Evolutionary conservation across 306 rosid genomes (phyloP).

Genomic region (Rosa multiflora): DNA sequence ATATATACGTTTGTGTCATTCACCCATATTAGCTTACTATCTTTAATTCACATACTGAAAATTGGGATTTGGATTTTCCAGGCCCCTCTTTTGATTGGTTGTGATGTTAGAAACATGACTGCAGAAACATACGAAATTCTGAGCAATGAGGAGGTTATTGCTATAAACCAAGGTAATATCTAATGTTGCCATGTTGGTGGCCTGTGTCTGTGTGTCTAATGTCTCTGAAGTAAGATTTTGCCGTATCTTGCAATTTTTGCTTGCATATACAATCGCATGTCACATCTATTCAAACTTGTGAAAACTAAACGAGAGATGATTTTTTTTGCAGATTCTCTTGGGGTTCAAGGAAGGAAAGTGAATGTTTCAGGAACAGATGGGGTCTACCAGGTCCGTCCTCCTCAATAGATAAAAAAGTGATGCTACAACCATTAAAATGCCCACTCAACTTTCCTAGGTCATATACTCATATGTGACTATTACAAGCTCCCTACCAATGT

Average conservation of each 20-base stretch:
- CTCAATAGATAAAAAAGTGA: constrained; percentile 8
- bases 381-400: constrained; percentile 62
- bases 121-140: constrained; percentile 65
- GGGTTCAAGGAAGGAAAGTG: constrained; percentile 94
- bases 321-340: constrained; percentile 67
- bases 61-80: constrained; percentile 39
- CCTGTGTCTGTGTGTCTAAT: background rate
- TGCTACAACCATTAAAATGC: background rate
- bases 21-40: background rate
- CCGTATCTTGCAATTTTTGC: constrained; percentile 2
- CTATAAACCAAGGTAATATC: constrained; percentile 77
- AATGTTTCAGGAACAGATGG: constrained; percentile 57
- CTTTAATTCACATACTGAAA: constrained; percentile 25
- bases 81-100: constrained; percentile 94
- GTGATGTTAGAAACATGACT: constrained; percentile 78
- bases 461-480: background rate
- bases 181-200: background rate
- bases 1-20: background rate
- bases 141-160: constrained; percentile 81
- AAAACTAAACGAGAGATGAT: constrained; percentile 14
- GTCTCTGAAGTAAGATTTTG: constrained; percentile 4
- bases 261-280: constrained; percentile 8
- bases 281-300: constrained; percentile 9
- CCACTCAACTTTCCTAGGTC: background rate
- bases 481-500: background rate